Percentiles rank a stretch among this genome's conserved stretches.
These are phyloP conservation scores for Chiua virens DNA, from an alignment of 768 basidiomycete genomes.

Conservation along the genomic window DNA sequence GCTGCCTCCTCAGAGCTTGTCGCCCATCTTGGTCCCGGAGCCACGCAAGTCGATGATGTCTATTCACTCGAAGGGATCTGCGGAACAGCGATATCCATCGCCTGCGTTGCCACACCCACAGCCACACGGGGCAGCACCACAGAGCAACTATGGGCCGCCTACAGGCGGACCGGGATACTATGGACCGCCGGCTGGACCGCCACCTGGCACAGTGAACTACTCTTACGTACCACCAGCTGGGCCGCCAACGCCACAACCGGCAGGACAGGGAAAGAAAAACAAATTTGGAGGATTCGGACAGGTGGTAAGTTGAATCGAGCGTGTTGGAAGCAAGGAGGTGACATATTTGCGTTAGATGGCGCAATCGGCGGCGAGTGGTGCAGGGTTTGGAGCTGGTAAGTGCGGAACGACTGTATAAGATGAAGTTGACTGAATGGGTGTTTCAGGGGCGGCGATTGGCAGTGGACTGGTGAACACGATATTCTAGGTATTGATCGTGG, in stretches of 20 bases:
- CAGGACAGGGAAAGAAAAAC: constrained; percentile 36
- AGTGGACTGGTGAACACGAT: constrained; percentile 47
- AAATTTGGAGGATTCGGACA: constrained; percentile 41
- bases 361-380: constrained; percentile 39
- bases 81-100: constrained; percentile 15
- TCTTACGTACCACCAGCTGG: constrained; percentile 30
- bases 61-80: constrained; percentile 2
- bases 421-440: not conserved
- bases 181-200: constrained; percentile 9
- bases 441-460: constrained; percentile 44
- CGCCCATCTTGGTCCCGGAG: constrained; percentile 25
- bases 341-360: constrained; percentile 25
- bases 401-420: not conserved
- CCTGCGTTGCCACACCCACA: constrained; percentile 23
- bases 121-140: constrained; percentile 15
- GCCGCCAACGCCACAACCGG: constrained; percentile 38
- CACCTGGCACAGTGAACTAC: constrained; percentile 12
- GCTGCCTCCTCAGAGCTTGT: constrained; percentile 27
- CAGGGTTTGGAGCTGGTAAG: constrained; percentile 49
- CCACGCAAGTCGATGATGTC: constrained; percentile 18
- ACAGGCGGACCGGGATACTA: constrained; percentile 13
- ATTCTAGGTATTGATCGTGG: constrained; percentile 36
- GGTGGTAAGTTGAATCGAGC: constrained; percentile 28
- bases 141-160: constrained; percentile 9
- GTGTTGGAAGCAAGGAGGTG: not conserved